Evolutionary conservation across 352 stramenopile genomes (phyloP).

Genomic region (Hyaloperonospora arabidopsidis): DNA sequence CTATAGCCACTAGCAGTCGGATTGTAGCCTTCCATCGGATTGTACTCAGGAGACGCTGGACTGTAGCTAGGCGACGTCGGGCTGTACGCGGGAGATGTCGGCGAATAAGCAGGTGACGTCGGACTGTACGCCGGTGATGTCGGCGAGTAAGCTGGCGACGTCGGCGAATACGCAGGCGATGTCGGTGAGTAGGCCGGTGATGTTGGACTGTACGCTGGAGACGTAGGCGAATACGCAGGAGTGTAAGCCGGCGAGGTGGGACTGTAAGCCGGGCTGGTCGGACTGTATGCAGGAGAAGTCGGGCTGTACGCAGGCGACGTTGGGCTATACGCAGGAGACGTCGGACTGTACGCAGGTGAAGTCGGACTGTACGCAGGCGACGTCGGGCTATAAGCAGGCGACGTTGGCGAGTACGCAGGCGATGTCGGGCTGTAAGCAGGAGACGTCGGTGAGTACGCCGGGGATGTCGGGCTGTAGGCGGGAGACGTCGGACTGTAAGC

Average conservation of each 20-base stretch:
- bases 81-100: slow-evolving; percentile 65
- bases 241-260: slow-evolving; percentile 82
- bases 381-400: slow-evolving; percentile 61
- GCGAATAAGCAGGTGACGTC: slow-evolving; percentile 66
- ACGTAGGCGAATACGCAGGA: slow-evolving; percentile 65
- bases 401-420: slow-evolving; percentile 58
- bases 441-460: slow-evolving; percentile 71
- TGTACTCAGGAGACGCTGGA: slow-evolving; percentile 75
- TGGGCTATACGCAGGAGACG: slow-evolving; percentile 63
- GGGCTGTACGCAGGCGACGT: slow-evolving; percentile 64
- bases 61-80: slow-evolving; percentile 72
- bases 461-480: slow-evolving; percentile 64
- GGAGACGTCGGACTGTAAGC: slow-evolving; percentile 67
- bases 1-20: slow-evolving; percentile 68
- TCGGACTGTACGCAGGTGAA: slow-evolving; percentile 55
- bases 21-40: slow-evolving; percentile 76
- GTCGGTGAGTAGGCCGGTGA: slow-evolving; percentile 63
- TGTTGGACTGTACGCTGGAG: slow-evolving; percentile 53
- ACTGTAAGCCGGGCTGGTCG: slow-evolving; percentile 79
- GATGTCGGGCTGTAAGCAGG: slow-evolving; percentile 75
- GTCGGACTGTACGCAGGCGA: slow-evolving; percentile 74
- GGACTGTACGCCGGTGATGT: slow-evolving; percentile 64
- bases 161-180: slow-evolving; percentile 53
- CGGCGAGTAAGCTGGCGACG: slow-evolving; percentile 57
- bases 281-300: slow-evolving; percentile 72